Evolutionary conservation across 192 early-diverging fungal genomes (phyloP).

Genomic region (Gamsiella multidivaricata): DNA sequence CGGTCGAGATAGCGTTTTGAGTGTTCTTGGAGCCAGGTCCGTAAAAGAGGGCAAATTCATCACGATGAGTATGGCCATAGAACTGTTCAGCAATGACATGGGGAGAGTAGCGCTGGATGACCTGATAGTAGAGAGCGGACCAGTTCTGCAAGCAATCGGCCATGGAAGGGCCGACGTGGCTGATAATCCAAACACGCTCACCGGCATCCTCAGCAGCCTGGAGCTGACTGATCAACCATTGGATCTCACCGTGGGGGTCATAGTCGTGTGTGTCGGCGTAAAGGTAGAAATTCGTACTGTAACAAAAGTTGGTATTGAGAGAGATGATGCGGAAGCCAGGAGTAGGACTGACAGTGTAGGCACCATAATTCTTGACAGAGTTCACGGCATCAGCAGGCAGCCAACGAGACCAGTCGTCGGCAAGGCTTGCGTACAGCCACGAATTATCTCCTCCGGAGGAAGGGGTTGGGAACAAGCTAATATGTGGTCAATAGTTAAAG

Average conservation of each 20-base stretch:
- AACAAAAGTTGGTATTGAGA: constrained; percentile 71
- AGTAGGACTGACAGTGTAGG: constrained; percentile 60
- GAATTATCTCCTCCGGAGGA: constrained; percentile 32
- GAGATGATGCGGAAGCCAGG: constrained; percentile 62
- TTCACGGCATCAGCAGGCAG: constrained; percentile 50
- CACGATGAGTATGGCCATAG: constrained; percentile 67
- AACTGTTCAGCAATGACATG: constrained; percentile 67
- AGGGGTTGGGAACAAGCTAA: constrained; percentile 44
- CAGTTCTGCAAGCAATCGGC: constrained; percentile 64
- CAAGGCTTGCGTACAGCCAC: constrained; percentile 62
- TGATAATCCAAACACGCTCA: constrained; percentile 68
- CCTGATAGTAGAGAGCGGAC: constrained; percentile 64
- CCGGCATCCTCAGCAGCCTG: constrained; percentile 62
- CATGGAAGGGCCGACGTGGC: constrained; percentile 62
- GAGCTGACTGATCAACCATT: constrained; percentile 61
- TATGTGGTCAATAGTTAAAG: no score
- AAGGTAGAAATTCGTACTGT: constrained; percentile 65
- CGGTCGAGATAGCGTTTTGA: constrained; percentile 56
- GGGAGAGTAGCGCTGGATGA: constrained; percentile 65
- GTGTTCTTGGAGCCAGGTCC: constrained; percentile 36
- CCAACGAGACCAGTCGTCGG: constrained; percentile 66
- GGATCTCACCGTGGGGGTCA: constrained; percentile 63
- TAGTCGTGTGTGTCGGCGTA: constrained; percentile 55
- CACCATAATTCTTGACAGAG: constrained; percentile 57
- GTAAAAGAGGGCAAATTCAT: constrained; percentile 66